Evolutionary conservation across 164 flowering plant genomes (phyloP).

Genomic region (Tetracentron sinense): DNA sequence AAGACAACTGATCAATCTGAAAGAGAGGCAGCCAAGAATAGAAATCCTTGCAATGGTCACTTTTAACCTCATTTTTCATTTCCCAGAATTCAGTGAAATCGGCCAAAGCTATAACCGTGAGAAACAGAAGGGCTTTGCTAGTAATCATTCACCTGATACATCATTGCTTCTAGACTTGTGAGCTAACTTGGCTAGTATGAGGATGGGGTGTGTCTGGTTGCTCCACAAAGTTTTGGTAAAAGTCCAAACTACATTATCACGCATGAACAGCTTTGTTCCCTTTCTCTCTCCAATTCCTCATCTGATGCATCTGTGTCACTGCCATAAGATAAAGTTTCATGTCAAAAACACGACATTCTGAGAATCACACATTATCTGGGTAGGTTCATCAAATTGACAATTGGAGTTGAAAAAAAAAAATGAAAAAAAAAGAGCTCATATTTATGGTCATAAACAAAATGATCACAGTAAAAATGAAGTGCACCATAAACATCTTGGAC

Average conservation of each 20-base stretch:
- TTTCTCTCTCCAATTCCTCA: constrained; percentile 51
- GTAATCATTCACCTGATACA: constrained; percentile 13
- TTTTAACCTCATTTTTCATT: constrained; percentile 6
- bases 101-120: not conserved
- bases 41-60: constrained; percentile 3
- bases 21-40: constrained; percentile 2
- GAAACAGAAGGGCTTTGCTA: constrained; percentile 3
- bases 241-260: constrained; percentile 47
- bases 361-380: not conserved
- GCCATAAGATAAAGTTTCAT: constrained; percentile 18
- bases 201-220: not conserved
- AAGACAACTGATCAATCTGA: constrained; percentile 16
- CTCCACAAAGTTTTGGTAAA: not conserved
- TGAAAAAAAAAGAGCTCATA: too few relatives aligned
- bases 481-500: too few relatives aligned
- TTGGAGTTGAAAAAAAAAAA: too few relatives aligned
- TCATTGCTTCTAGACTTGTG: not conserved
- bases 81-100: not conserved
- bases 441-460: too few relatives aligned
- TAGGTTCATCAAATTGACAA: too few relatives aligned
- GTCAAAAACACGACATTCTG: constrained; percentile 5
- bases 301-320: constrained; percentile 62
- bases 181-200: constrained; percentile 4
- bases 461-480: too few relatives aligned
- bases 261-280: constrained; percentile 56